Evolutionary conservation across 2,329 filamentous ascomycete genomes (phyloP), one percentile per base, ranked within the genome.

Genomic region (Diaporthe velutina): DNA sequence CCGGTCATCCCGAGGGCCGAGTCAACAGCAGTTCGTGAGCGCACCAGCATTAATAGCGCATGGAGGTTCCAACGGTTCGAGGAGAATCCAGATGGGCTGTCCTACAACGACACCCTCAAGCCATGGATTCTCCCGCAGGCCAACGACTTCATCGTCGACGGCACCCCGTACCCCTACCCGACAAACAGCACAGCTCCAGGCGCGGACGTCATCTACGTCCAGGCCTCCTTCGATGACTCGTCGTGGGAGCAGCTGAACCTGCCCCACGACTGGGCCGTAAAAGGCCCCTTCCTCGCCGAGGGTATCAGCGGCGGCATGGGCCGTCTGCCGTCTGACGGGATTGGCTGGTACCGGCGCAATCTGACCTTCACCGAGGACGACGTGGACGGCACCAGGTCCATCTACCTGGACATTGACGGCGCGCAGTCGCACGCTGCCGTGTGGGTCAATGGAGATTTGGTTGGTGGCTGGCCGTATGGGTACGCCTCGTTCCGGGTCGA

Each of bases 401-500:
- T 88, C 17, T 88, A 83, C 73, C 78, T 89, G 8, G 87, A 89
- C 33, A 78, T 89, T 33, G 87, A 89, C 73, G 87, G 88, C 1
- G 87, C 87, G 67, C 88, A 88, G 86, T 85, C 87, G 0, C 88
- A 88, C 74, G 81, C 87, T 4, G 83, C 84, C 25, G 86, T 88
- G 2, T 89, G 87, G 87, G 78, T 89, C 13, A 89, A 89, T 67
- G 87, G 86, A 1, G 77, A 84, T 13, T 77, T 89, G 2, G 84
- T 88, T n/a, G 87, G 87, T 7, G 87, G 87, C 0, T 89, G 87
- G 87, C 87, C 87, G 1, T 88, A 85, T 67, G 84, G 84, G 0
- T 89, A 89, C 75, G 85, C 85, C 75, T 88, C 87, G 0, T 90
- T 87, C 76, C 86, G 86, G 3, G 81, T 89, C 1, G 85, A 89